Percentiles rank a stretch among this genome's conserved stretches.
phyloP scores from a whole-genome alignment of 176 grass and related monocot genomes.

The Alopecurus myosuroides region DNA sequence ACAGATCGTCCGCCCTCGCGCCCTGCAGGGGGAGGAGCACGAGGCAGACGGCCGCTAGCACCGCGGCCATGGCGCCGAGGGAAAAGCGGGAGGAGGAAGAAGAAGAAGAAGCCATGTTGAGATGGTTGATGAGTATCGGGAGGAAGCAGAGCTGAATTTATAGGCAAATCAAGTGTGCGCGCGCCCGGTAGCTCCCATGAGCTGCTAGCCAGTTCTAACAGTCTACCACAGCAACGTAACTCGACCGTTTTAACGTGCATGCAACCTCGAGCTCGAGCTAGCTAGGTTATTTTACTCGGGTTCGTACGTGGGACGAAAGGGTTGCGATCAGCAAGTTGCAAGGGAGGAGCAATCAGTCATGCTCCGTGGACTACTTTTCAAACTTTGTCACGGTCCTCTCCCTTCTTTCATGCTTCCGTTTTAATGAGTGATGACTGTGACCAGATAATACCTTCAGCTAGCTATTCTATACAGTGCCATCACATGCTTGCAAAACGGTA shows the following conservation, averaged over 20 bases:
- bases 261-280: not conserved
- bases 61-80: not conserved
- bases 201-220: not conserved
- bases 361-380: not conserved
- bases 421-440: not conserved
- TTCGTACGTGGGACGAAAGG: too few species aligned
- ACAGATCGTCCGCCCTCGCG: slow-evolving; percentile 27
- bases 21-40: not conserved
- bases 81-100: not conserved
- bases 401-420: too few species aligned
- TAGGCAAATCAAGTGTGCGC: not conserved
- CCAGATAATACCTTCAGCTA: not conserved
- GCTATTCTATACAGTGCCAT: not conserved
- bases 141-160: not conserved
- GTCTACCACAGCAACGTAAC: not conserved
- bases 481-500: not conserved
- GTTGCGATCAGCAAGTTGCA: not conserved
- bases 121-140: not conserved
- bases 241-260: not conserved
- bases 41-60: not conserved
- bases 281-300: too few species aligned
- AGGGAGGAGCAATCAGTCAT: not conserved
- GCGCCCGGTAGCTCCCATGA: not conserved
- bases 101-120: not conserved
- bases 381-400: not conserved